Percentiles rank a stretch among this genome's conserved stretches.
These are phyloP conservation scores for Boletus rex-veris DNA, from an alignment of 768 basidiomycete species.

Conservation along the genomic window DNA sequence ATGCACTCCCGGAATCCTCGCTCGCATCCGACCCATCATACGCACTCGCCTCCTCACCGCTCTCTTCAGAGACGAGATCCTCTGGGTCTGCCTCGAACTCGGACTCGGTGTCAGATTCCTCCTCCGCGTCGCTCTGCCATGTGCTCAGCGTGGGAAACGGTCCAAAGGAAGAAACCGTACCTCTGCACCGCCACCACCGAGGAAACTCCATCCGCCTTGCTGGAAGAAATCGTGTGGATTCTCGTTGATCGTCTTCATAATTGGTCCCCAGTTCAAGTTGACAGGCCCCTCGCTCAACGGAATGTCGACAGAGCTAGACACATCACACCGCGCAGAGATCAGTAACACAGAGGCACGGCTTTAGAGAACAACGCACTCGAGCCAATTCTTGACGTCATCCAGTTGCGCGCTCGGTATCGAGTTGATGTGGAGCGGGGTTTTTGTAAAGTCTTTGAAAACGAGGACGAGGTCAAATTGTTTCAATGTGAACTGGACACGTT, in stretches of 20 bases:
- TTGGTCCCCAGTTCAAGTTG: constrained; percentile 96
- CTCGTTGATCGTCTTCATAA: constrained; percentile 99
- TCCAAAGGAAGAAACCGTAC: constrained; percentile 37
- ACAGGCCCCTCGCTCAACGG: constrained; percentile 93
- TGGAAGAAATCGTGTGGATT: constrained; percentile 95
- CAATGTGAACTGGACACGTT: constrained; percentile 93
- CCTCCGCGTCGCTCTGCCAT: constrained; percentile 54
- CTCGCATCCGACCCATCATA: constrained; percentile 52
- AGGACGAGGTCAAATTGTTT: constrained; percentile 98
- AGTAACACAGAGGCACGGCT: background rate
- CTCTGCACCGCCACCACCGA: constrained; percentile 66
- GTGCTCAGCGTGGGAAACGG: constrained; percentile 31
- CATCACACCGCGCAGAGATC: background rate
- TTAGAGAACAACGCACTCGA: constrained; percentile 64
- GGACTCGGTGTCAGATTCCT: constrained; percentile 63
- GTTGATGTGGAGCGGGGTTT: constrained; percentile 91
- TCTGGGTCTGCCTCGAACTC: constrained; percentile 57
- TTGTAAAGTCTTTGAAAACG: constrained; percentile 94
- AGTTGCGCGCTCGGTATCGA: constrained; percentile 87
- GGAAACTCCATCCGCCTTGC: constrained; percentile 96
- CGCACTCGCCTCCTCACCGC: constrained; percentile 52
- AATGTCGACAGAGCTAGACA: constrained; percentile 89
- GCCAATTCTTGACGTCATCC: constrained; percentile 98
- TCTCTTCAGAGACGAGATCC: constrained; percentile 40
- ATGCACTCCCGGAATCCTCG: constrained; percentile 60